These are phyloP conservation scores for Fusarium beomiforme DNA, from an alignment of 2,329 filamentous ascomycete species.

Conservation along the genomic window DNA sequence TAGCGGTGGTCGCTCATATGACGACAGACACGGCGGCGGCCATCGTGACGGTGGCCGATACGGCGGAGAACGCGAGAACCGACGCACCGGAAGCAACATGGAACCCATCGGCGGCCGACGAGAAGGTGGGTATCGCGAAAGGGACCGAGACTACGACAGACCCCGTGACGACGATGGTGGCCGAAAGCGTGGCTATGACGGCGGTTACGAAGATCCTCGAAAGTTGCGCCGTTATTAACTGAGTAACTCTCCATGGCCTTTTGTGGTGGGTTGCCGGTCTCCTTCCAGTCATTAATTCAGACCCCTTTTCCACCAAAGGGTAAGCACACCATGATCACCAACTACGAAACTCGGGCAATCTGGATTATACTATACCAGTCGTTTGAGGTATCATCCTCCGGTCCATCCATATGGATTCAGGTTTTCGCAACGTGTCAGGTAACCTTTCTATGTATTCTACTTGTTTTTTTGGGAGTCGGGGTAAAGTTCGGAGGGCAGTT, in stretches of 20 bases:
- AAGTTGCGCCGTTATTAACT: constrained; percentile 71
- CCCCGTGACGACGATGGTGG: constrained; percentile 65
- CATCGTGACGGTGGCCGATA: constrained; percentile 56
- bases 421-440: constrained; percentile 38
- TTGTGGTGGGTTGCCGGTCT: constrained; percentile 41
- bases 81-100: constrained; percentile 79
- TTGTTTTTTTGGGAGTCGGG: constrained; percentile 37
- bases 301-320: constrained; percentile 36
- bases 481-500: constrained; percentile 15
- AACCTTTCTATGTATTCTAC: constrained; percentile 45
- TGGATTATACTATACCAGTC: background rate
- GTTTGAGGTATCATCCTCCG: background rate
- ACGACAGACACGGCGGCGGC: constrained; percentile 63
- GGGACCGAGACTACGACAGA: constrained; percentile 64
- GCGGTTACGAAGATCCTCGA: constrained; percentile 80
- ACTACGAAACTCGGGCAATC: constrained; percentile 6
- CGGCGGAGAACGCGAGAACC: constrained; percentile 57
- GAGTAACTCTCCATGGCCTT: constrained; percentile 3
- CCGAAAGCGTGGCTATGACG: constrained; percentile 79
- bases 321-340: constrained; percentile 27
- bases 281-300: constrained; percentile 33
- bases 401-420: constrained; percentile 10
- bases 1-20: constrained; percentile 66
- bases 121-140: constrained; percentile 65
- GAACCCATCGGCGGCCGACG: constrained; percentile 81